A percentile compares a stretch with the other conserved stretches of the same genome.
phyloP scores from a whole-genome alignment of 257 asterid genomes.

The Solanum peruvianum region DNA sequence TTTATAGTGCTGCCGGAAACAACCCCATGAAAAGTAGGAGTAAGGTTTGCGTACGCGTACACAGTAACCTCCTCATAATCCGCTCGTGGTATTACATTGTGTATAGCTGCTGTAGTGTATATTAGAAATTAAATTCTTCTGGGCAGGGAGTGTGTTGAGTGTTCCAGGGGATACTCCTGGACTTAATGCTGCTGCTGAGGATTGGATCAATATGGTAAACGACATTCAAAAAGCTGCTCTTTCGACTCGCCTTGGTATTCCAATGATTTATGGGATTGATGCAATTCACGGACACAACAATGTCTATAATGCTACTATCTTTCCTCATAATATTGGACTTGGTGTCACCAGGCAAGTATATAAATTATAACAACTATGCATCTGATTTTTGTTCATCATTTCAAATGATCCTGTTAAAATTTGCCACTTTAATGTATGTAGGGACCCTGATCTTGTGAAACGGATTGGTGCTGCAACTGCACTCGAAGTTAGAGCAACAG shows the following conservation, averaged over 20 bases:
- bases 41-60: neutral
- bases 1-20: neutral
- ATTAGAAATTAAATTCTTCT: neutral
- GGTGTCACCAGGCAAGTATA: slow-evolving; percentile 27
- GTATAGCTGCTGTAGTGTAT: neutral
- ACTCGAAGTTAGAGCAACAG: slow-evolving; percentile 32
- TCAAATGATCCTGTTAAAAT: neutral
- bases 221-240: slow-evolving; percentile 20
- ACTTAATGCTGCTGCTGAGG: slow-evolving; percentile 17
- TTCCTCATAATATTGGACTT: slow-evolving; percentile 31
- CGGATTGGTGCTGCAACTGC: slow-evolving; percentile 35
- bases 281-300: slow-evolving; percentile 30
- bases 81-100: neutral
- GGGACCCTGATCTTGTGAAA: slow-evolving; percentile 22
- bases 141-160: slow-evolving; percentile 28
- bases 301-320: slow-evolving; percentile 26
- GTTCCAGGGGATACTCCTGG: slow-evolving; percentile 28
- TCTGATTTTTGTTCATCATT: neutral
- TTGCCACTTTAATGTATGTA: neutral
- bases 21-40: neutral
- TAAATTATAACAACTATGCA: neutral
- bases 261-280: slow-evolving; percentile 31
- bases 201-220: slow-evolving; percentile 24
- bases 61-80: neutral
- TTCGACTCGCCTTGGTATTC: slow-evolving; percentile 25